Evolutionary conservation across 257 asterid species (phyloP).

Genomic region (Paraleonurus japonicus): DNA sequence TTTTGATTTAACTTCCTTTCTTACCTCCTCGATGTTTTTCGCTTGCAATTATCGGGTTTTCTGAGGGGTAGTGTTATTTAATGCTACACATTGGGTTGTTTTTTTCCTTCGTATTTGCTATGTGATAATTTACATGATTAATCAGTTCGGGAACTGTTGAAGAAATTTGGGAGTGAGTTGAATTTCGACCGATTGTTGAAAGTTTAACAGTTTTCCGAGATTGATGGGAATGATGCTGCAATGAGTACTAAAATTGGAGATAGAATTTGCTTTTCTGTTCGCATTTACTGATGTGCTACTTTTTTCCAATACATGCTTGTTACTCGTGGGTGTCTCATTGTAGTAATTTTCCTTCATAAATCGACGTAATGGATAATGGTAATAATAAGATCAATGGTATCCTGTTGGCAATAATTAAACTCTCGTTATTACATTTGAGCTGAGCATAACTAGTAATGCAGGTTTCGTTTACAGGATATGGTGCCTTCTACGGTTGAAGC

Average conservation of each 20-base stretch:
- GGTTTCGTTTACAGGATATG: background rate
- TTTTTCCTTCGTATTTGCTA: background rate
- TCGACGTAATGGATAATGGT: background rate
- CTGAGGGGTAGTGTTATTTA: background rate
- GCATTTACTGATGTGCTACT: background rate
- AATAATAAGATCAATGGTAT: background rate
- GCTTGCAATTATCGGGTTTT: background rate
- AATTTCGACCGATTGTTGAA: background rate
- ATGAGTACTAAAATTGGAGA: background rate
- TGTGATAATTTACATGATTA: slow-evolving; percentile 4
- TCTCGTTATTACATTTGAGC: background rate
- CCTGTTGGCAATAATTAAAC: background rate
- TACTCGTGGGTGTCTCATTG: background rate
- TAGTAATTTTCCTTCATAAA: background rate
- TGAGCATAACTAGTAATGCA: background rate
- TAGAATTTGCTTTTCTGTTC: background rate
- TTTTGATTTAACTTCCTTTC: background rate
- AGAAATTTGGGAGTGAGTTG: slow-evolving; percentile 3
- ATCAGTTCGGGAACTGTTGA: background rate
- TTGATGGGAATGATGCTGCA: background rate
- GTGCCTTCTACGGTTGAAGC: background rate
- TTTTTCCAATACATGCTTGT: background rate
- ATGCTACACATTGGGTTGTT: background rate
- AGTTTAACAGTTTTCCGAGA: background rate
- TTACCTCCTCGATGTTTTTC: background rate